Evolutionary conservation across 73 alveolate genomes (phyloP).

Genomic region (Durusdinium trenchii): DNA sequence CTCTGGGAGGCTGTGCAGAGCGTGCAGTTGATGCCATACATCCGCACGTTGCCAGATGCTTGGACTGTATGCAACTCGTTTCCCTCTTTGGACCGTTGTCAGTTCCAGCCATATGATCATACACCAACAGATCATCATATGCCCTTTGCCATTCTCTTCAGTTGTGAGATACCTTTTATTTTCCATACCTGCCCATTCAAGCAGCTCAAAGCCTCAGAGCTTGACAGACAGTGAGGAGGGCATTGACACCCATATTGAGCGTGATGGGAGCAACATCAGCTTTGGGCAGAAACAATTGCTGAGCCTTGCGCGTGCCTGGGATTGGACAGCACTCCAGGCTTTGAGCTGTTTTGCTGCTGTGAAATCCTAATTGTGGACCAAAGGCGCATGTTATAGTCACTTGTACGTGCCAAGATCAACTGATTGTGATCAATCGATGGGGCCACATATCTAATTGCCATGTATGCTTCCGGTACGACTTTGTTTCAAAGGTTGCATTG

Average conservation of each 20-base stretch:
- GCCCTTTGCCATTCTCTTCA: not conserved
- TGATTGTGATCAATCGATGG: not conserved
- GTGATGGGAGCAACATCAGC: constrained; percentile 73
- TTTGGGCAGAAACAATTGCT: constrained; percentile 78
- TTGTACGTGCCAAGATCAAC: not conserved
- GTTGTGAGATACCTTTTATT: not conserved
- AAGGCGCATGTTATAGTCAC: too few relatives aligned
- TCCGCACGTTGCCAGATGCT: constrained; percentile 62
- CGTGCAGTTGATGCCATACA: constrained; percentile 89
- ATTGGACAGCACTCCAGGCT: too few relatives aligned
- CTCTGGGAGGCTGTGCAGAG: constrained; percentile 88
- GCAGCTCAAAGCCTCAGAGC: not conserved
- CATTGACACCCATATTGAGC: constrained; percentile 36
- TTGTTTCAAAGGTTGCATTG: too few relatives aligned
- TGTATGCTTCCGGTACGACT: too few relatives aligned
- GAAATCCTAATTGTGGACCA: not conserved
- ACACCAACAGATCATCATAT: not conserved
- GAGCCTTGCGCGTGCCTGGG: constrained; percentile 27
- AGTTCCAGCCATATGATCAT: not conserved
- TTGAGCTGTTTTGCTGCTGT: not conserved
- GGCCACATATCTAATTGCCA: too few relatives aligned
- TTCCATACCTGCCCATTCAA: not conserved
- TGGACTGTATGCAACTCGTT: too few relatives aligned
- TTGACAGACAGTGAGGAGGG: constrained; percentile 41
- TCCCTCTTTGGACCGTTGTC: not conserved